Percentiles rank a stretch among this genome's conserved stretches.
Conservation (phyloP, 2,329 filamentous ascomycete genomes). For the Pyricularia sp. region DNA sequence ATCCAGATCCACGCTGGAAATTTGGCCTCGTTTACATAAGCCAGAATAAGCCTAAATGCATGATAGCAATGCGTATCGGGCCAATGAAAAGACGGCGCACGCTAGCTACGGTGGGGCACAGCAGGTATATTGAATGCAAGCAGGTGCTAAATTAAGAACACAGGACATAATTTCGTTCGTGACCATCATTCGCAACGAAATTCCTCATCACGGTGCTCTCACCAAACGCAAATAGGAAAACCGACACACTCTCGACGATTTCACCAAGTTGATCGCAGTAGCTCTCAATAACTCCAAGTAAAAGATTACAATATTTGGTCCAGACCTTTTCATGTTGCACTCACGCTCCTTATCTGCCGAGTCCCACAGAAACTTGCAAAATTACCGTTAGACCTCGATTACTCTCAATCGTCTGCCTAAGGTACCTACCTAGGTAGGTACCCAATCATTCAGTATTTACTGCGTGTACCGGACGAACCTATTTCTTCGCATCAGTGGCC, state of each 20-base stretch:
- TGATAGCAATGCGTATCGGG: neutral
- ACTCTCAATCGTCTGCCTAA: neutral
- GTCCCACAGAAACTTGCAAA: neutral
- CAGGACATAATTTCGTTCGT: too few relatives aligned
- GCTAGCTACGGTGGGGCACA: neutral
- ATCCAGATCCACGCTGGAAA: neutral
- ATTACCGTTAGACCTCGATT: neutral
- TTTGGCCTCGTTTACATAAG: neutral
- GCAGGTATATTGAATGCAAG: neutral
- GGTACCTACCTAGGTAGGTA: too few relatives aligned
- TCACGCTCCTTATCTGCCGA: neutral
- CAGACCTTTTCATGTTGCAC: neutral
- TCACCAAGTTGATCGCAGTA: neutral
- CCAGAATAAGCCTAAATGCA: neutral
- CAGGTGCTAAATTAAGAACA: too few relatives aligned
- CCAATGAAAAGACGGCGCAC: neutral
- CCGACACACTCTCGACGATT: neutral
- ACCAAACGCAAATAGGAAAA: neutral
- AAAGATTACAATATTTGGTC: neutral
- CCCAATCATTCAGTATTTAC: neutral
- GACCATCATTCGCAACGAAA: too few relatives aligned
- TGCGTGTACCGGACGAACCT: neutral
- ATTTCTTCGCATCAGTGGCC: conserved; percentile 43
- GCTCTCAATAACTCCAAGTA: neutral
- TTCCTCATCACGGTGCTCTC: too few relatives aligned